Conservation (phyloP, 164 flowering plant genomes). For the Liriodendron chinense region DNA sequence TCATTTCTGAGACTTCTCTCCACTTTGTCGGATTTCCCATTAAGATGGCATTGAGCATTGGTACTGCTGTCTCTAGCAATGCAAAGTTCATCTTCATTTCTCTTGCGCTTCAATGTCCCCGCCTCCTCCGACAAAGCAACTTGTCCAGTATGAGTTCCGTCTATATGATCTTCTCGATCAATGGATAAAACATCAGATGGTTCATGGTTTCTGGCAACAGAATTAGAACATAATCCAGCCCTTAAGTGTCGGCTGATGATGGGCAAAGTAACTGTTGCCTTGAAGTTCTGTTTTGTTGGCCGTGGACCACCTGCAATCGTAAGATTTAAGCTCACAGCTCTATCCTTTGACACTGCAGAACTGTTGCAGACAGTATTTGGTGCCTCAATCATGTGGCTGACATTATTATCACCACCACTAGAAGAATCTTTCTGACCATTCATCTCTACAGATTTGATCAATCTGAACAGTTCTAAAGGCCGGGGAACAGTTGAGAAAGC, state of each 20-base stretch:
- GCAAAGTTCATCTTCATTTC: constrained; percentile 17
- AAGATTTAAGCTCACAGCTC: constrained; percentile 35
- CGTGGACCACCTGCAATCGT: constrained; percentile 96
- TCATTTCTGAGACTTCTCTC: constrained; percentile 7
- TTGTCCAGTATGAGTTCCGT: constrained; percentile 8
- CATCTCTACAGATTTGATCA: constrained; percentile 56
- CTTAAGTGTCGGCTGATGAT: constrained; percentile 69
- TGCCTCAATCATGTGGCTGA: constrained; percentile 4
- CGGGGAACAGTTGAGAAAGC: constrained; percentile 56
- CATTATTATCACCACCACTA: constrained; percentile 8
- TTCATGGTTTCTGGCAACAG: constrained; percentile 21
- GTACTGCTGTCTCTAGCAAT: background rate
- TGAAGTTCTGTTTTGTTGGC: constrained; percentile 77
- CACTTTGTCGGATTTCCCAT: constrained; percentile 7
- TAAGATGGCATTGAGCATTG: constrained; percentile 15
- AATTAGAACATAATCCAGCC: constrained; percentile 44
- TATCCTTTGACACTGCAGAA: constrained; percentile 19
- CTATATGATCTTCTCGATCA: constrained; percentile 14
- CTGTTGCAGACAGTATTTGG: constrained; percentile 10
- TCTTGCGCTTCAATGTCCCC: constrained; percentile 12
- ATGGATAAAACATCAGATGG: constrained; percentile 1
- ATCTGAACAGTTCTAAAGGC: constrained; percentile 65
- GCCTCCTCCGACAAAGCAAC: constrained; percentile 17
- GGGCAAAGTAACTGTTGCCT: constrained; percentile 79
- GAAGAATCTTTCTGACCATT: constrained; percentile 24